Evolutionary conservation across 805 yeast genomes (phyloP), one percentile per base, ranked within the genome.

Genomic region (Ascoidea tarda): DNA sequence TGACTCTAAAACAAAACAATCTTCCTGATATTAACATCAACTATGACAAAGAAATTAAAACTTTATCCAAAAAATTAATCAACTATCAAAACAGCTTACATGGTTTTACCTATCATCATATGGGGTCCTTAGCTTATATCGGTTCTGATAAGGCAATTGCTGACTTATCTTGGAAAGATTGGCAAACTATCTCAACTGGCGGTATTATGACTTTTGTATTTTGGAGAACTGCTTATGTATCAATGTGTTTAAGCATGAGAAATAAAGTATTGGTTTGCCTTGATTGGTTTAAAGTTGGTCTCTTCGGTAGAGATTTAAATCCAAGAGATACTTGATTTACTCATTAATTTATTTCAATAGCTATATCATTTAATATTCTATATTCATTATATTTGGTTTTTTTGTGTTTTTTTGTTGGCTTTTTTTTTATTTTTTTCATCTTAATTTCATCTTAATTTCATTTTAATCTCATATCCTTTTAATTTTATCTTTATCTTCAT

Each of bases 141-240:
- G 98, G 98, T 61, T 73, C 83, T 33, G 98, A 90, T 66, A 78
- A 82, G 68, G 98, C 98, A 50, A 89, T 90, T 62, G 97, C 97
- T 48, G 97, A 90, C 66, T 73, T 91, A 62, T 78, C 82, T 32
- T 75, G 84, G 77, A 85, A 84, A 59, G 84, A 81, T 63, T 84
- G 88, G 82, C 80, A 84, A 54, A 83, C 84, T 63, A 77, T 86
- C 62, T 79, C 89, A 42, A 72, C 87, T 50, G 91, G 95, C 57
- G 97, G 97, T 63, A 75, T 84, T 51, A 71, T 87, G 66, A 87
- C 97, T 46, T 89, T 84, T 75, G 74, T 87, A 67, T 86, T 90
- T 78, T 90, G 98, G 98, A 84, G 95, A 72, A 78, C 87, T 33
- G 96, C 96, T 33, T 91, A 91, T 69, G 80, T 91, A 59, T 80